phyloP scores from a whole-genome alignment of 306 rosid species.

The Hippophae gyantsensis region DNA sequence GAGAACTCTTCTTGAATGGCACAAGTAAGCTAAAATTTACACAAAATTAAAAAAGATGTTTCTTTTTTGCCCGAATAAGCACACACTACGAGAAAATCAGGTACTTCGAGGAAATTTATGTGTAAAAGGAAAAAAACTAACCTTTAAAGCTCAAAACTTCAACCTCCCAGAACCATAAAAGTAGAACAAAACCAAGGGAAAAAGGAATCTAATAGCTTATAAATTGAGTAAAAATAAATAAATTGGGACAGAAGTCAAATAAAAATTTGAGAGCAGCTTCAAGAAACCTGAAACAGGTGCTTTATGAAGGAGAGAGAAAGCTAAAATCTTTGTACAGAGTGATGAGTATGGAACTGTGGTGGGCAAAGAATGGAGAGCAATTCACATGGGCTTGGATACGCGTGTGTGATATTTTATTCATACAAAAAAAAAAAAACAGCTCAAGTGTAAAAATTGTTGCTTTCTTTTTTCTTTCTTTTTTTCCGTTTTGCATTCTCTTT shows the following conservation, averaged over 20 bases:
- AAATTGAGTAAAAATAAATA: neutral
- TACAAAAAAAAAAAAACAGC: neutral
- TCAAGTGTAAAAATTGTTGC: neutral
- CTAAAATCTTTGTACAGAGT: neutral
- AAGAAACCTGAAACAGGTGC: neutral
- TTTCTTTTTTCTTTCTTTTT: neutral
- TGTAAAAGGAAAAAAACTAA: slow-evolving; percentile 3
- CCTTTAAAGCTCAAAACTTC: slow-evolving; percentile 21
- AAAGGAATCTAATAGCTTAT: too few species aligned
- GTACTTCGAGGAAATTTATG: slow-evolving; percentile 3
- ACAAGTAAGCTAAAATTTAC: slow-evolving; percentile 14
- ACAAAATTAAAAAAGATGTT: neutral
- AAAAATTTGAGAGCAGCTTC: neutral
- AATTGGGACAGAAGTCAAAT: slow-evolving; percentile 20
- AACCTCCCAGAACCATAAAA: slow-evolving; percentile 13
- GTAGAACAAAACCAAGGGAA: slow-evolving; percentile 14
- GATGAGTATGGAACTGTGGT: slow-evolving; percentile 3
- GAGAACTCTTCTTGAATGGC: neutral
- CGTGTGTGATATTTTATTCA: slow-evolving; percentile 18
- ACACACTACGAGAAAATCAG: slow-evolving; percentile 20
- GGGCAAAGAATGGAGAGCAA: slow-evolving; percentile 29
- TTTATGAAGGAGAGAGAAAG: neutral
- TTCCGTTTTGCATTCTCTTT: too few species aligned
- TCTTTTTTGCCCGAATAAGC: slow-evolving; percentile 18
- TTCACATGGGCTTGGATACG: slow-evolving; percentile 45